phyloP scores from a whole-genome alignment of 1,284 basidiomycete genomes.

The Leucocoprinus gongylophorus region DNA sequence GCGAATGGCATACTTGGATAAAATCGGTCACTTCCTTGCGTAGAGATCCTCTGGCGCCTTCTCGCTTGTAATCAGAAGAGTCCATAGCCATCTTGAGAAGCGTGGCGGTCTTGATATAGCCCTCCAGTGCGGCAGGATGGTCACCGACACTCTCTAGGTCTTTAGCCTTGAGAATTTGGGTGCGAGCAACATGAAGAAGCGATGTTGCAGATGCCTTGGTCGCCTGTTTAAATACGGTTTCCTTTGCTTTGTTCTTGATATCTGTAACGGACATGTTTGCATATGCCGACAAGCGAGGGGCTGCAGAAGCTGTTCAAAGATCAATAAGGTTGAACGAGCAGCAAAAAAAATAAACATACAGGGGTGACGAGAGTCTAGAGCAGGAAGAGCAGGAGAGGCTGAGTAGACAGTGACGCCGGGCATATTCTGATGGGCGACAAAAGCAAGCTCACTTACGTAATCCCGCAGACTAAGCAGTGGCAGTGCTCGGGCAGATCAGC shows the following conservation, averaged over 20 bases:
- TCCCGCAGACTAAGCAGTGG: background rate
- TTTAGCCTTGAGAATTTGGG: conserved; percentile 45
- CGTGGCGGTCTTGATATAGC: conserved; percentile 53
- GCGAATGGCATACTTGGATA: conserved; percentile 41
- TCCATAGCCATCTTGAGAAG: conserved; percentile 52
- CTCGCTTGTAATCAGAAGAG: conserved; percentile 46
- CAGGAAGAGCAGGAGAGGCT: conserved; percentile 24
- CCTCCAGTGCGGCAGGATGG: conserved; percentile 49
- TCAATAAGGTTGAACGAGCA: background rate
- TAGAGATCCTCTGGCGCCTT: conserved; percentile 38
- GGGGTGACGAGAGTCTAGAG: conserved; percentile 24
- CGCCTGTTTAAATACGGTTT: conserved; percentile 45
- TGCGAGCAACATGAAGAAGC: conserved; percentile 54
- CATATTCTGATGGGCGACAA: conserved; percentile 22
- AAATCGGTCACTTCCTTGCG: conserved; percentile 54
- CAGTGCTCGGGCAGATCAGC: background rate
- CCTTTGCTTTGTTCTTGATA: conserved; percentile 58
- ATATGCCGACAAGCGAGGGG: conserved; percentile 14
- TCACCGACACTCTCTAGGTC: conserved; percentile 49
- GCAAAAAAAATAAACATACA: conserved; percentile 17
- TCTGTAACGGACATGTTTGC: conserved; percentile 46
- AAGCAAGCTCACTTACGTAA: conserved; percentile 1
- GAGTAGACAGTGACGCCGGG: conserved; percentile 34
- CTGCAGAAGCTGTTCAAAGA: conserved; percentile 5
- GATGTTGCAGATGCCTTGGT: conserved; percentile 47